phyloP scores from a whole-genome alignment of 2,329 filamentous ascomycete genomes.

The Graphium sp. region DNA sequence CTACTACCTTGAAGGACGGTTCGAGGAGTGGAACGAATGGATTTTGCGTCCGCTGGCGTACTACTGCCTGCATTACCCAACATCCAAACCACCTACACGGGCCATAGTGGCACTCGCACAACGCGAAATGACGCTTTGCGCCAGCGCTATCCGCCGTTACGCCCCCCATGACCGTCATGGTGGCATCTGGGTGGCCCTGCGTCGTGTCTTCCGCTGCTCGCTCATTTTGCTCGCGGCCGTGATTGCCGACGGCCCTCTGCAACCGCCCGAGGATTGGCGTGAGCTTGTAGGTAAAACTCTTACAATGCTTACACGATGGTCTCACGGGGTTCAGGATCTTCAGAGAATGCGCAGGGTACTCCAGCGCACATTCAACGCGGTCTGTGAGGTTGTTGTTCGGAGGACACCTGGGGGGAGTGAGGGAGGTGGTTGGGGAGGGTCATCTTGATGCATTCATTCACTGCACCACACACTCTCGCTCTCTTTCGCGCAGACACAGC shows the following conservation, averaged over 20 bases:
- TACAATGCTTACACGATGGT: not conserved
- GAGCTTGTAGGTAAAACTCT: not conserved
- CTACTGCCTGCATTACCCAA: slow-evolving; percentile 5
- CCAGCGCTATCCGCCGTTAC: slow-evolving; percentile 2
- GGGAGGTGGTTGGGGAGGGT: too few relatives aligned
- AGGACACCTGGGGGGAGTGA: too few relatives aligned
- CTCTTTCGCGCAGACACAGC: too few relatives aligned
- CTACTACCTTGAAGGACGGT: slow-evolving; percentile 6
- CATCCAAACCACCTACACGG: not conserved
- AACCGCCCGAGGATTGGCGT: slow-evolving; percentile 2
- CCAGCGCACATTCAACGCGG: slow-evolving; percentile 2
- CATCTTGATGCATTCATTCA: too few relatives aligned
- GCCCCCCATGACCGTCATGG: slow-evolving; percentile 6
- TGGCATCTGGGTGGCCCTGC: slow-evolving; percentile 6
- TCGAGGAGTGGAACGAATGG: slow-evolving; percentile 6
- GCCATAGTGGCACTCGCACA: slow-evolving; percentile 4
- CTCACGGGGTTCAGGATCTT: not conserved
- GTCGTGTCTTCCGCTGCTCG: slow-evolving; percentile 4
- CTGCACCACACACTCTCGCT: too few relatives aligned
- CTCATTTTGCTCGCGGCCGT: slow-evolving; percentile 5
- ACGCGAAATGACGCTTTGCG: slow-evolving; percentile 4
- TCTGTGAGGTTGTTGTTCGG: slow-evolving; percentile 1
- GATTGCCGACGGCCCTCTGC: not conserved
- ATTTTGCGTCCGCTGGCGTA: slow-evolving; percentile 7
- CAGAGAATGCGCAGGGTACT: slow-evolving; percentile 3